Evolutionary conservation across 352 stramenopile species (phyloP), one percentile per base, ranked within the genome.

Genomic region (Phytophthora fragariaefolia): DNA sequence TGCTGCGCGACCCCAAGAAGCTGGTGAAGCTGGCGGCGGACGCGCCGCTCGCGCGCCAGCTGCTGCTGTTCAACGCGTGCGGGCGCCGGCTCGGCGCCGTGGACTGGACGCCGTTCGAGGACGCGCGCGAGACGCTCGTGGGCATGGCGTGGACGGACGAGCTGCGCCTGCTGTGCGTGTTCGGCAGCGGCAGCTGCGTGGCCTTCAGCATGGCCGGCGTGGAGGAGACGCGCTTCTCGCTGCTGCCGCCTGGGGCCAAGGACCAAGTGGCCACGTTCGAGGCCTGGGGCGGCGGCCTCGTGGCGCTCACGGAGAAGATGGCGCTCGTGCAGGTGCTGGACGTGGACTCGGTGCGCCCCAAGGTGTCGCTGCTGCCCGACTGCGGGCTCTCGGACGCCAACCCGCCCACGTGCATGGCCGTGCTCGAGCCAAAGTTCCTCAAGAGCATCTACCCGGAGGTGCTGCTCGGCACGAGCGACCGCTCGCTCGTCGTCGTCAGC

Each of bases 371-470:
- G 22, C 57, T 95, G 56, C 83, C 84, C 0, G 87, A 95, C 34
- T 91, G 77, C 43, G 85, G 85, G 1, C 77, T 93, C 2, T 90
- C 85, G 17, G 82, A 91, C 34, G 36, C 60, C 15, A 95, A 93
- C 59, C 82, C 84, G 27, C 87, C 87, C 20, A 96, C 87, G 43
- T 93, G 87, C 53, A 96, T 99, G 87, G 95, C 93, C 0, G 91
- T 98, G n/a, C 68, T 99, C 0, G 82, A 97, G 54, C 85, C 94
- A 17, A 91, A 91, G 17, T 96, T 97, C 64, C 90, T 97, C 32
- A 91, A 96, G 28, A 96, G 83, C 18, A 85, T 91, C 49, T 92
- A 96, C 60, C 93, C 95, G 0, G 95, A 98, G 74, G 87, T 98
- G 6, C 88, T 98, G n/a, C 74, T 99, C 6, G 93, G 91, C 8